Conservation (phyloP, 2,329 filamentous ascomycete species). For the Xenosphaeropsis pyriputrescens region DNA sequence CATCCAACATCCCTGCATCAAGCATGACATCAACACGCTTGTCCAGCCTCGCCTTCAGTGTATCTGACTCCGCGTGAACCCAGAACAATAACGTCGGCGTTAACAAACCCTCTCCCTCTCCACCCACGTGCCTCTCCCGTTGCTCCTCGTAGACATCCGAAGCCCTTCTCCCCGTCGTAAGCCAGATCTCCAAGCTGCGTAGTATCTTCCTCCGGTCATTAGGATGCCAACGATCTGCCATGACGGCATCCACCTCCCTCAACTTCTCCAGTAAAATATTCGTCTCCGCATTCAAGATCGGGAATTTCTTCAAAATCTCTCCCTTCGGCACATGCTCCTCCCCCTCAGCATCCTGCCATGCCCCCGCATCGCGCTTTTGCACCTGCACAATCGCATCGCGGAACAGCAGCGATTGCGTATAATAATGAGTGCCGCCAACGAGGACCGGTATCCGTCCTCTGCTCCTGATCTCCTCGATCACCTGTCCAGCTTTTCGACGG, state of each 20-base stretch:
- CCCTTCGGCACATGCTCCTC: slow-evolving; percentile 14
- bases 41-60: slow-evolving; percentile 58
- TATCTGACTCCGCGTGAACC: slow-evolving; percentile 62
- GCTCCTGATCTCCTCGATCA: slow-evolving; percentile 64
- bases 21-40: slow-evolving; percentile 77
- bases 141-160: slow-evolving; percentile 84
- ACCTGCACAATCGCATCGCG: slow-evolving; percentile 45
- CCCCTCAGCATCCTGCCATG: slow-evolving; percentile 12
- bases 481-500: slow-evolving; percentile 47
- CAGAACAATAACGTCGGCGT: slow-evolving; percentile 51
- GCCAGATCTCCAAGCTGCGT: slow-evolving; percentile 78
- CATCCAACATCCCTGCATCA: slow-evolving; percentile 42
- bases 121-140: slow-evolving; percentile 15
- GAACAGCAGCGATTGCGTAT: slow-evolving; percentile 79
- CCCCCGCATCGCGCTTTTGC: slow-evolving; percentile 18
- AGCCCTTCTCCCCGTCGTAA: slow-evolving; percentile 66
- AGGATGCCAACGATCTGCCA: slow-evolving; percentile 88
- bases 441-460: slow-evolving; percentile 76
- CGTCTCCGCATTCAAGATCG: slow-evolving; percentile 58
- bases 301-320: slow-evolving; percentile 33
- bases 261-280: slow-evolving; percentile 61
- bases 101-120: slow-evolving; percentile 24
- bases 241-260: slow-evolving; percentile 68
- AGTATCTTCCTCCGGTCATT: slow-evolving; percentile 83
- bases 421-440: slow-evolving; percentile 93